A percentile compares a stretch with the other conserved stretches of the same genome.
These are phyloP conservation scores for Nicotiana knightiana DNA, from an alignment of 257 asterid species.

Conservation along the genomic window DNA sequence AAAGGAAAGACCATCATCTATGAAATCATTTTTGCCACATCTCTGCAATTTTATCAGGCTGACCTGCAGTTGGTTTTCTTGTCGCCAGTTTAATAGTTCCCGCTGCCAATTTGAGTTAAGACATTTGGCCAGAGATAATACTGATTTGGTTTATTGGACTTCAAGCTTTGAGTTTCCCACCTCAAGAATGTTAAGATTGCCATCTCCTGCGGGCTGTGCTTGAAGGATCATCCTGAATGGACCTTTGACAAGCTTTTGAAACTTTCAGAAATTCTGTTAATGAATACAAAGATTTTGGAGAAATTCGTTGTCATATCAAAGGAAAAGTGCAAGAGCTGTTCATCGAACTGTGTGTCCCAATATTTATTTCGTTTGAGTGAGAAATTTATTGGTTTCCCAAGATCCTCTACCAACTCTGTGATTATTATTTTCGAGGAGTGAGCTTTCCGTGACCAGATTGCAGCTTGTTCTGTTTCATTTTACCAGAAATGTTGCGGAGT, in stretches of 20 bases:
- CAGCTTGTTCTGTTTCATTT: background rate
- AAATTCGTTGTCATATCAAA: background rate
- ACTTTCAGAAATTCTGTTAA: background rate
- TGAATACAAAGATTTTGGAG: background rate
- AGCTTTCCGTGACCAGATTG: background rate
- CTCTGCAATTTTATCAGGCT: background rate
- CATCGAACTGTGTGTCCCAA: background rate
- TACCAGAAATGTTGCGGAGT: no score
- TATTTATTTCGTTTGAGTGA: background rate
- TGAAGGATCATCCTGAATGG: background rate
- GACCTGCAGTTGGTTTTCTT: no score
- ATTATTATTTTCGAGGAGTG: background rate
- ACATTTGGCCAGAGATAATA: background rate
- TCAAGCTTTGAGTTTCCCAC: background rate
- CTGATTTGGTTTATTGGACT: background rate
- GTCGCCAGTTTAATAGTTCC: background rate
- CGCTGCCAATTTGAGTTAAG: background rate
- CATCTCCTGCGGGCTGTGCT: background rate
- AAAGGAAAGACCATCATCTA: no score
- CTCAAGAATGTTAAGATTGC: background rate
- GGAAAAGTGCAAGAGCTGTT: background rate
- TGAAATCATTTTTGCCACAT: no score
- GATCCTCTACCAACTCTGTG: background rate
- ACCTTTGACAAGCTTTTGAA: background rate
- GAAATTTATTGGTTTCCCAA: background rate